These are phyloP conservation scores for Beauveria rudraprayagi DNA, from an alignment of 2,329 filamentous ascomycete species.

Conservation along the genomic window DNA sequence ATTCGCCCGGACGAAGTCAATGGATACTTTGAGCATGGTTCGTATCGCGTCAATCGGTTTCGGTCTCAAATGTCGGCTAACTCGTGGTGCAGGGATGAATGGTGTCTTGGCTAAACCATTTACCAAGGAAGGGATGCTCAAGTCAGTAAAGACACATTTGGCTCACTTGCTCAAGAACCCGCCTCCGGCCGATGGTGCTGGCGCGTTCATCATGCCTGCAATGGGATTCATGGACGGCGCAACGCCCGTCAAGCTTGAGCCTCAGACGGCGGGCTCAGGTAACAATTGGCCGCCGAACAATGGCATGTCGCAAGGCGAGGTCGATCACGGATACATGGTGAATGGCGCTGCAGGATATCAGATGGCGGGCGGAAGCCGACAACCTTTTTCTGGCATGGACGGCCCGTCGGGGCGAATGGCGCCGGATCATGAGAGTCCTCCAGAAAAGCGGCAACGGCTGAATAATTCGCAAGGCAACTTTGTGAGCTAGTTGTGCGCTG, in stretches of 20 bases:
- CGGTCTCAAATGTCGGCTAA: background rate
- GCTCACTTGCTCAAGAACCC: slow-evolving; percentile 70
- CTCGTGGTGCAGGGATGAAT: slow-evolving; percentile 70
- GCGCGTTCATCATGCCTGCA: slow-evolving; percentile 7
- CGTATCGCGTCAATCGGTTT: slow-evolving; percentile 25
- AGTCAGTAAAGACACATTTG: slow-evolving; percentile 82
- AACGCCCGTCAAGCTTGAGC: slow-evolving; percentile 41
- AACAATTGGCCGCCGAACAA: slow-evolving; percentile 4
- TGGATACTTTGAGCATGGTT: slow-evolving; percentile 95
- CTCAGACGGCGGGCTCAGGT: slow-evolving; percentile 42
- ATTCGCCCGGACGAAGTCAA: slow-evolving; percentile 94
- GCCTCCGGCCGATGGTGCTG: slow-evolving; percentile 30
- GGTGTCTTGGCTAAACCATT: slow-evolving; percentile 96
- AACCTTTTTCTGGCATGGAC: slow-evolving; percentile 15
- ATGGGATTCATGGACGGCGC: slow-evolving; percentile 18
- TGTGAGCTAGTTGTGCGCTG: slow-evolving; percentile 18
- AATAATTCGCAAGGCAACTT: slow-evolving; percentile 35
- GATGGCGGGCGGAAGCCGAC: slow-evolving; percentile 23
- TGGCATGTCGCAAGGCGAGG: slow-evolving; percentile 17
- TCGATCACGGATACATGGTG: slow-evolving; percentile 40
- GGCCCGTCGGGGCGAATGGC: slow-evolving; percentile 18
- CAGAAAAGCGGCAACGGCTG: slow-evolving; percentile 46
- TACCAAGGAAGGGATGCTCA: slow-evolving; percentile 76
- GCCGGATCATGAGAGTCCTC: slow-evolving; percentile 32
- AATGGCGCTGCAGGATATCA: slow-evolving; percentile 33